These are phyloP conservation scores for Phialocephala sp. DNA, from an alignment of 2,329 filamentous ascomycete genomes.

Conservation along the genomic window DNA sequence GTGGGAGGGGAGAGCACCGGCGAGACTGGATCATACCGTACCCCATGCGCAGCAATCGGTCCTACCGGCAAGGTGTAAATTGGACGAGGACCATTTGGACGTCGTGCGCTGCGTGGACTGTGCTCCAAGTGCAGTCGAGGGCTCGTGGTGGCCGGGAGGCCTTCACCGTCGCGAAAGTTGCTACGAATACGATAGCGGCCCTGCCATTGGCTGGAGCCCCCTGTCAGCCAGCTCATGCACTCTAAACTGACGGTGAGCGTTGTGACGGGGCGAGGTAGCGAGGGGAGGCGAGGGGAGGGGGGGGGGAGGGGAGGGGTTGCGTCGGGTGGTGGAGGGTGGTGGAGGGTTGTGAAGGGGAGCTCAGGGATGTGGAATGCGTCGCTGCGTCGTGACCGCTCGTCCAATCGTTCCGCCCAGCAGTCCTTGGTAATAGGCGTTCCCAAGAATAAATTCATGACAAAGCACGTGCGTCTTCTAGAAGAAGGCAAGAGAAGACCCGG, in stretches of 20 bases:
- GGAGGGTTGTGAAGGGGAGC: too few relatives aligned
- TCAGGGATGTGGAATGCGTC: neutral
- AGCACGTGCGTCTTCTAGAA: conserved; percentile 32
- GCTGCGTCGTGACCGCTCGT: neutral
- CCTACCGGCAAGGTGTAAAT: conserved; percentile 8
- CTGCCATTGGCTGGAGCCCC: conserved; percentile 22
- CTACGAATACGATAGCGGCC: conserved; percentile 24
- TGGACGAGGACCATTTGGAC: conserved; percentile 3
- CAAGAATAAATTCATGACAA: conserved; percentile 41
- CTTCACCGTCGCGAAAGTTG: conserved; percentile 22
- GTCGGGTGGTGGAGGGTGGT: too few relatives aligned
- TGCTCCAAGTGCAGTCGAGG: neutral
- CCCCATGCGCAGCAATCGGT: conserved; percentile 26
- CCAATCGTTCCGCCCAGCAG: conserved; percentile 15
- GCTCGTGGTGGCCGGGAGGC: neutral
- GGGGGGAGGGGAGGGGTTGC: too few relatives aligned
- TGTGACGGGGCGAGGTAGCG: conserved; percentile 14
- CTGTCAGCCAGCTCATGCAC: conserved; percentile 1
- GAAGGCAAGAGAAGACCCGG: conserved; percentile 10
- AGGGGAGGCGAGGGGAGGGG: neutral
- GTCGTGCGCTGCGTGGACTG: neutral
- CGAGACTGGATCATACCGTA: conserved; percentile 13
- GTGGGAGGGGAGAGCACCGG: conserved; percentile 1
- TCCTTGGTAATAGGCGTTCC: conserved; percentile 30
- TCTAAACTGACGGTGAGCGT: conserved; percentile 19